phyloP scores from a whole-genome alignment of 257 asterid species.

The Penstemon barbatus region DNA sequence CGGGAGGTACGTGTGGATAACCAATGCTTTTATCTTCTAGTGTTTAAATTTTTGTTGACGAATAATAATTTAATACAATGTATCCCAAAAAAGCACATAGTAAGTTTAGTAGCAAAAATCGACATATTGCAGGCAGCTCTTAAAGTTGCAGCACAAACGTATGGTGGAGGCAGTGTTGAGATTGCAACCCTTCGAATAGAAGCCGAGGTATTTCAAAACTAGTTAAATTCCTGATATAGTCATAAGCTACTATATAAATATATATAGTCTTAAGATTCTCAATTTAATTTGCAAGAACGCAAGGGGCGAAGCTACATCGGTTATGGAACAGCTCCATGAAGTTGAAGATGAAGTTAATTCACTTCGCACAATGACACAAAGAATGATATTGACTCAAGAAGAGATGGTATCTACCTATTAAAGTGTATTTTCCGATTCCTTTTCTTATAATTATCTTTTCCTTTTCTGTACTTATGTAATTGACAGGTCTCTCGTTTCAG shows the following conservation, averaged over 20 bases:
- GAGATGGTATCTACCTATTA: constrained; percentile 67
- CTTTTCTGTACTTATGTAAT: constrained; percentile 39
- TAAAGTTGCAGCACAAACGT: constrained; percentile 69
- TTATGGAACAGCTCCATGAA: constrained; percentile 57
- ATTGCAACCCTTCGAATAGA: constrained; percentile 69
- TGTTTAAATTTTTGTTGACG: neutral
- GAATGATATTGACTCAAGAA: constrained; percentile 72
- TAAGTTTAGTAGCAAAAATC: neutral
- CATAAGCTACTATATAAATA: too few species aligned
- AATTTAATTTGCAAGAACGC: constrained; percentile 44
- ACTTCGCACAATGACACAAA: constrained; percentile 51
- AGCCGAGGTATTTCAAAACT: constrained; percentile 61
- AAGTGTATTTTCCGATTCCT: neutral
- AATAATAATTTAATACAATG: neutral
- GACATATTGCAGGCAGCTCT: constrained; percentile 65
- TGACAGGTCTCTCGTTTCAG: constrained; percentile 51
- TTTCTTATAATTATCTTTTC: constrained; percentile 17
- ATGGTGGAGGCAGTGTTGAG: constrained; percentile 73
- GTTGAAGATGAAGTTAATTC: constrained; percentile 56
- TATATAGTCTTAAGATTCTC: too few species aligned
- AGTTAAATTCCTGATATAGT: neutral
- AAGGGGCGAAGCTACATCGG: constrained; percentile 65
- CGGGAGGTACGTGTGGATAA: constrained; percentile 64
- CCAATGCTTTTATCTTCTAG: neutral
- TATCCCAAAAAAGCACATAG: neutral